These are phyloP conservation scores for Yamadazyma sp. DNA, from an alignment of 805 yeast species.

Conservation along the genomic window DNA sequence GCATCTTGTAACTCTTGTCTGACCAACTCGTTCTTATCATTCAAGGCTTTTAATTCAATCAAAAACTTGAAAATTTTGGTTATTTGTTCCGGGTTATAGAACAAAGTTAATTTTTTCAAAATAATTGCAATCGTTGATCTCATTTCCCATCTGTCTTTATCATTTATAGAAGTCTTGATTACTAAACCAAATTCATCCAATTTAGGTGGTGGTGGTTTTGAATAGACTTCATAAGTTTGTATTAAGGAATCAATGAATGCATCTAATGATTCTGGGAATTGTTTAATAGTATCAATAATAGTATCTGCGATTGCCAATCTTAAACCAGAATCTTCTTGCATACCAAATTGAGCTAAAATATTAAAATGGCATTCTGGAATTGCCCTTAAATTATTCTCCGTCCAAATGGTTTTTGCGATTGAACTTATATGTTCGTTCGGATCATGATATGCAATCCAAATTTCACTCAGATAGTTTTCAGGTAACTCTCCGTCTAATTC, in stretches of 20 bases:
- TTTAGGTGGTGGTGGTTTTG: constrained; percentile 73
- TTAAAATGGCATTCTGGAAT: constrained; percentile 31
- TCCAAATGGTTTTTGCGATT: constrained; percentile 81
- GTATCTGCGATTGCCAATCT: constrained; percentile 74
- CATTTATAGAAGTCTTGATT: constrained; percentile 55
- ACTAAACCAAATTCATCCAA: constrained; percentile 79
- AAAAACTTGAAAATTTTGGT: constrained; percentile 59
- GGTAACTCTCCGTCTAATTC: constrained; percentile 50
- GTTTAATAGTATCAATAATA: constrained; percentile 53
- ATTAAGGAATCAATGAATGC: constrained; percentile 42
- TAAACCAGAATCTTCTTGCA: constrained; percentile 58
- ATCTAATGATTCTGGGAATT: constrained; percentile 20
- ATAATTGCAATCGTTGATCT: constrained; percentile 80
- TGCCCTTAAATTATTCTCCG: constrained; percentile 61
- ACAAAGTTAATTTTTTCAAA: constrained; percentile 53
- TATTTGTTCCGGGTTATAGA: constrained; percentile 40
- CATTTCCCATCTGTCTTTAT: constrained; percentile 78
- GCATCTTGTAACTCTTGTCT: constrained; percentile 85
- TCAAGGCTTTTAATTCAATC: constrained; percentile 61
- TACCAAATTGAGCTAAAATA: constrained; percentile 47
- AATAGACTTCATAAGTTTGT: constrained; percentile 54
- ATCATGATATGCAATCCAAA: constrained; percentile 79
- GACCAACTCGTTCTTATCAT: constrained; percentile 70
- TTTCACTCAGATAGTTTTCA: constrained; percentile 54
- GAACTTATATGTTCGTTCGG: constrained; percentile 59